Evolutionary conservation across 768 basidiomycete genomes (phyloP).

Genomic region (Tulasnella sp.): DNA sequence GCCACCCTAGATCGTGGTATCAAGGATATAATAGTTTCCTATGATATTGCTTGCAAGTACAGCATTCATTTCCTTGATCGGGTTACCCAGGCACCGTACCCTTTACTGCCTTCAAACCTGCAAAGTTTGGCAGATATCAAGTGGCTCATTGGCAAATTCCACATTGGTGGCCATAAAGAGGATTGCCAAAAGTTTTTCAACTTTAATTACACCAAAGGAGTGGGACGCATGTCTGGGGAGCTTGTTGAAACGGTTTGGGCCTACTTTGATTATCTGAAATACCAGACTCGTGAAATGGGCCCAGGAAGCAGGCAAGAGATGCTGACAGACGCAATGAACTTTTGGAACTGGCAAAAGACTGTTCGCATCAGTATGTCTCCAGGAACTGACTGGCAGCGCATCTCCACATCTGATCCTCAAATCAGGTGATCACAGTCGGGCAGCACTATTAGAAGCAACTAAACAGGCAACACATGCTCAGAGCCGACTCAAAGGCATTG

Average conservation of each 20-base stretch:
- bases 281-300: background rate
- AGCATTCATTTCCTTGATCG: background rate
- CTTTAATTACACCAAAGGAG: background rate
- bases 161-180: background rate
- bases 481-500: no score
- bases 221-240: constrained; percentile 3
- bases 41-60: no score
- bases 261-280: background rate
- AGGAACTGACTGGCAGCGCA: no score
- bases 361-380: background rate
- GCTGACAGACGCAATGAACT: constrained; percentile 1
- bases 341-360: constrained; percentile 12
- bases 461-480: no score
- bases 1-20: no score
- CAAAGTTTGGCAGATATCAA: background rate
- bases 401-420: no score
- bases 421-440: no score
- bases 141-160: background rate
- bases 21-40: no score
- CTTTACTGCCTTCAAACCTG: background rate
- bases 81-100: background rate
- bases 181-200: background rate
- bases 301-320: background rate
- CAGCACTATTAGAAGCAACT: no score
- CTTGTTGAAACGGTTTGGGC: background rate